Conservation (phyloP, 352 stramenopile genomes). For the Thraustochytrium sp. region DNA sequence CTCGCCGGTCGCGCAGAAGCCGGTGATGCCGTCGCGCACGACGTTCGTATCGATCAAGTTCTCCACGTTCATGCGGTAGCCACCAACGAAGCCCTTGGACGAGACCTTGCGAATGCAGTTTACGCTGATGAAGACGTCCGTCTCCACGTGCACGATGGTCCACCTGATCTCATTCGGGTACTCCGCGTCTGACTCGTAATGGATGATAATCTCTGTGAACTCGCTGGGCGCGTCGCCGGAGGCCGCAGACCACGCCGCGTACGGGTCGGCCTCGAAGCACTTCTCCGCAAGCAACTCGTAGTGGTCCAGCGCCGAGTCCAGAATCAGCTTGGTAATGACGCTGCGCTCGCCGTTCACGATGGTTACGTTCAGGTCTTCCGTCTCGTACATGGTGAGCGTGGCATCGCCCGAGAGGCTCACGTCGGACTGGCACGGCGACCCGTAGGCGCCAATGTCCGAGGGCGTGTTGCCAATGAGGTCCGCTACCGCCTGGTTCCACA, state of each 20-base stretch:
- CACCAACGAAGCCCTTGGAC: background rate
- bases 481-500: background rate
- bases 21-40: background rate
- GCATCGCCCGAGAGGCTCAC: background rate
- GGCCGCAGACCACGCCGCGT: background rate
- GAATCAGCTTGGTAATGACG: background rate
- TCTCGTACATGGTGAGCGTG: background rate
- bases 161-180: background rate
- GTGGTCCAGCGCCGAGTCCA: background rate
- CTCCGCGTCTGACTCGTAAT: background rate
- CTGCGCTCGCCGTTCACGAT: background rate
- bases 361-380: background rate
- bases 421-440: conserved; percentile 17
- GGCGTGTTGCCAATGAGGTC: background rate
- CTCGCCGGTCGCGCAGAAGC: background rate
- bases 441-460: background rate
- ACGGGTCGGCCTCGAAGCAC: background rate
- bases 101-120: background rate
- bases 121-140: background rate
- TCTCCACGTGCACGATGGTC: background rate
- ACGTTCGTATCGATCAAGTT: background rate
- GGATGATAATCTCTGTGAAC: background rate
- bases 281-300: background rate
- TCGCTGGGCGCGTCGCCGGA: background rate
- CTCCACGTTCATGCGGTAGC: background rate